Evolutionary conservation across 2,329 filamentous ascomycete genomes (phyloP), one percentile per base, ranked within the genome.

Genomic region (Chrysoporthe puriensis): DNA sequence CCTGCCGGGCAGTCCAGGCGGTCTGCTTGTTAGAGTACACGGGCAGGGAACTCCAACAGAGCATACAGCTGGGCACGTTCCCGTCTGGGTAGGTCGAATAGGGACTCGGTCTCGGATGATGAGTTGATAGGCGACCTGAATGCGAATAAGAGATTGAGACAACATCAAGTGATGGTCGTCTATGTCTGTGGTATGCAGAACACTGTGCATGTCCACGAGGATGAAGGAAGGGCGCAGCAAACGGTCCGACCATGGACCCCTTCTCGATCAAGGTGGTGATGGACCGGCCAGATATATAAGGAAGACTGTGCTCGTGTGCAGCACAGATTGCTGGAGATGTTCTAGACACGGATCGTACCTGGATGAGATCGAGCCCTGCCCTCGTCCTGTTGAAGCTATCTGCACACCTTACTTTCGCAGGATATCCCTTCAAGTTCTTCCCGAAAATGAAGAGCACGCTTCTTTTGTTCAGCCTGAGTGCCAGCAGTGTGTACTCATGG

Each of bases 61-160:
- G 26, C 26, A 26, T 26, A 3, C 46, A 26, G n/a, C 48, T 26
- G 48, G 26, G 21, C 48, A 52, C 21, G 26, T 26, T 9, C 48
- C 13, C 26, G 32, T 16, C 26, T 54, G 16, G 50, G 50, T 6
- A 54, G 50, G 50, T 32, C 13, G n/a, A 34, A 4, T 54, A 21
- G n/a, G 26, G 26, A 26, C 18, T 54, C 50, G 50, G n/a, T 60
- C 57, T 60, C 16, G 57, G 57, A 60, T 60, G 18, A 44, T 60
- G 57, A 26, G 36, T 60, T 60, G 36, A 60, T 60, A 60, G 57
- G 57, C 26, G 40, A 40, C n/a, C 16, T n/a, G 18, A 11, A 60
- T 60, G 21, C 57, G 57, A 60, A 44, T 21, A 43, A 43, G 34
- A 42, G 4, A 60, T 13, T 26, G n/a, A 32, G 57, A n/a, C 40